Percentiles rank a stretch among this genome's conserved stretches.
These are phyloP conservation scores for Colletotrichum salicis DNA, from an alignment of 2,329 filamentous ascomycete genomes.

Conservation along the genomic window DNA sequence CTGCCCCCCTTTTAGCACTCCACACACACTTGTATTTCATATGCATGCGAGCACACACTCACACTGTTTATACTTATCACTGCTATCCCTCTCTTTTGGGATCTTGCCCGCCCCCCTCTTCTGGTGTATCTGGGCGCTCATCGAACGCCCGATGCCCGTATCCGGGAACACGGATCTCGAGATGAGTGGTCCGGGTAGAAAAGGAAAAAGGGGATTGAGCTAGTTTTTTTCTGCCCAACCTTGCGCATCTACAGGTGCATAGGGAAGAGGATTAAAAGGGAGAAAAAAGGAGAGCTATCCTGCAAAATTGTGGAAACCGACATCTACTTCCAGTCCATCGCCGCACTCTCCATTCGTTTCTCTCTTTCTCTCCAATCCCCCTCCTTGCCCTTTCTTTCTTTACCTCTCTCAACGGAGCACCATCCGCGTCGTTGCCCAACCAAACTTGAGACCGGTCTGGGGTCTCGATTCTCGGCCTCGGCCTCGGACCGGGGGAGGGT, in stretches of 20 bases:
- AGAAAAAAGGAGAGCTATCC: not conserved
- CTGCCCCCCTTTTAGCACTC: not conserved
- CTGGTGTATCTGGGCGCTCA: not conserved
- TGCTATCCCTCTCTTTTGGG: not conserved
- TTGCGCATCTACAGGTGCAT: not conserved
- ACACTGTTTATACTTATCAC: not conserved
- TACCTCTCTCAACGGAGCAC: not conserved
- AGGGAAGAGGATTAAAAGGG: not conserved
- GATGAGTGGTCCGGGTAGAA: not conserved
- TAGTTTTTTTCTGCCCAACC: not conserved
- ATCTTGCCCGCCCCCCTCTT: not conserved
- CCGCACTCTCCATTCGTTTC: not conserved
- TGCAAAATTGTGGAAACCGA: not conserved
- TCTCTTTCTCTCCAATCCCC: not conserved
- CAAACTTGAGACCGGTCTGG: not conserved
- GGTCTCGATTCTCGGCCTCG: not conserved
- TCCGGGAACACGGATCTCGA: conserved; percentile 6
- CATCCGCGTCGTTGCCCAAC: not conserved
- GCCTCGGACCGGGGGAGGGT: not conserved
- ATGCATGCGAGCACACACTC: not conserved
- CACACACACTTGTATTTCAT: not conserved
- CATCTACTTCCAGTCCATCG: not conserved
- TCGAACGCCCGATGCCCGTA: not conserved
- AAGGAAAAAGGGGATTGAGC: not conserved
- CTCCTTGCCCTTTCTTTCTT: not conserved